Base-by-base conservation (phyloP, 2,329 filamentous ascomycete species). In the Cryphonectria radicalis region DNA sequence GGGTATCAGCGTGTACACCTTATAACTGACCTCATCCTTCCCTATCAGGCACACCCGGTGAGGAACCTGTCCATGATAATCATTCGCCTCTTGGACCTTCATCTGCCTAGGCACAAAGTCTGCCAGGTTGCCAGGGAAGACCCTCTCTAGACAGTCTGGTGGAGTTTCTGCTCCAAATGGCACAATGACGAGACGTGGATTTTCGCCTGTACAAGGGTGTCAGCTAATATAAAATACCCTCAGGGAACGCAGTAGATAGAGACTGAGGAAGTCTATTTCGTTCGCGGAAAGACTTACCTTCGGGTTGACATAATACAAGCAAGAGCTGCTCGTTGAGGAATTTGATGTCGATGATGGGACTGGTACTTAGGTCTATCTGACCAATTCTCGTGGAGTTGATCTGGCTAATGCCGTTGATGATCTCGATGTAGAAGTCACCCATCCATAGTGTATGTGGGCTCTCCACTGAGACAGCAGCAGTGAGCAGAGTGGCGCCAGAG, bases 261-360 rank as follows among this genome's bases (percentile, higher is more conserved):
- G 19, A 25, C 22, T 37, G 10, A 10, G 32, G 37, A 6, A 28
- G 11, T 25, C 28, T 25, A 63, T 28, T 11, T 64, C 32, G 19
- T 50, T 28, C 17, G 10, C 4, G 19, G 32, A 22, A 53, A 5
- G 28, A 73, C 75, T 59, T 76, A 84, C 85, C 82, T 76, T 77
- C 77, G 35, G 67, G 74, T 60, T 78, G 77, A 80, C 86, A 87
- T 1, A 94, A 84, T 1, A 93, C 75, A 68, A 94, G 83, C 1
- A 94, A 78, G 0, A 82, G 84, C 17, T 84, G 80, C 69, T 92
- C 88, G 75, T 91, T 85, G 60, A 93, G 84, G 76, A 94, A 93
- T 77, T 91, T 90, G 19, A 92, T 79, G 77, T 94, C 91, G 28
- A 89, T 79, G 22, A 91, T 80, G n/a, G 79, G 81, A 14, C 81